Evolutionary conservation across 495 filamentous ascomycete species (phyloP).

Genomic region (Neurospora hispaniola): DNA sequence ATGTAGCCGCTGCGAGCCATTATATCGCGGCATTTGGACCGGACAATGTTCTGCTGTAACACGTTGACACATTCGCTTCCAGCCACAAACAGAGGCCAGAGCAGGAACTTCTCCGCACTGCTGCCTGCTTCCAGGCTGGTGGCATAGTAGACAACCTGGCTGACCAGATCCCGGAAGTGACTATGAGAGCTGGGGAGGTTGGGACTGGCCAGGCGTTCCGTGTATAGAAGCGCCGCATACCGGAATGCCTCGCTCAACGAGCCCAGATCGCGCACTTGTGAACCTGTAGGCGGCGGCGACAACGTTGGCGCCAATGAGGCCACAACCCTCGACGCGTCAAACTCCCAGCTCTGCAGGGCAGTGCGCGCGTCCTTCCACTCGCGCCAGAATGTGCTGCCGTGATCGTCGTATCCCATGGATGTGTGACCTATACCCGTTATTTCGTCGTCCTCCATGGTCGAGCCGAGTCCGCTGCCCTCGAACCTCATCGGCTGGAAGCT

Average conservation of each 20-base stretch:
- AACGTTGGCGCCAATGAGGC: conserved; percentile 9
- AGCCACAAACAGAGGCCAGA: conserved; percentile 89
- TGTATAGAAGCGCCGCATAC: conserved; percentile 80
- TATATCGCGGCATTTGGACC: conserved; percentile 72
- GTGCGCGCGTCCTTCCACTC: conserved; percentile 76
- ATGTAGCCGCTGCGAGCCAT: conserved; percentile 81
- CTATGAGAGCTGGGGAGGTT: conserved; percentile 60
- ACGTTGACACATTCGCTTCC: conserved; percentile 85
- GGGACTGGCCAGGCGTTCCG: conserved; percentile 76
- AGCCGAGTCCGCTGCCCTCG: conserved; percentile 53
- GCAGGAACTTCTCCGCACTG: conserved; percentile 69
- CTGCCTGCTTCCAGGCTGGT: conserved; percentile 57
- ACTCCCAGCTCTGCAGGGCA: conserved; percentile 71
- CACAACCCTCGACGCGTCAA: conserved; percentile 43
- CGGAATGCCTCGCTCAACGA: conserved; percentile 79
- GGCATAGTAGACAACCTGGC: conserved; percentile 70
- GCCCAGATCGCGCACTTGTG: conserved; percentile 44
- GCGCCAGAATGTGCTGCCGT: conserved; percentile 60
- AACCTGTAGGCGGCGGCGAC: conserved; percentile 24
- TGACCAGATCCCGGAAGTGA: conserved; percentile 75
- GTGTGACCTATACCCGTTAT: conserved; percentile 22
- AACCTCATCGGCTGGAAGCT: conserved; percentile 31
- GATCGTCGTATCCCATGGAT: conserved; percentile 36
- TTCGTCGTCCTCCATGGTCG: conserved; percentile 38
- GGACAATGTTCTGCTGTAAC: conserved; percentile 64